Base-by-base conservation (phyloP, 2,329 filamentous ascomycete species). In the Parascedosporium putredinis region DNA sequence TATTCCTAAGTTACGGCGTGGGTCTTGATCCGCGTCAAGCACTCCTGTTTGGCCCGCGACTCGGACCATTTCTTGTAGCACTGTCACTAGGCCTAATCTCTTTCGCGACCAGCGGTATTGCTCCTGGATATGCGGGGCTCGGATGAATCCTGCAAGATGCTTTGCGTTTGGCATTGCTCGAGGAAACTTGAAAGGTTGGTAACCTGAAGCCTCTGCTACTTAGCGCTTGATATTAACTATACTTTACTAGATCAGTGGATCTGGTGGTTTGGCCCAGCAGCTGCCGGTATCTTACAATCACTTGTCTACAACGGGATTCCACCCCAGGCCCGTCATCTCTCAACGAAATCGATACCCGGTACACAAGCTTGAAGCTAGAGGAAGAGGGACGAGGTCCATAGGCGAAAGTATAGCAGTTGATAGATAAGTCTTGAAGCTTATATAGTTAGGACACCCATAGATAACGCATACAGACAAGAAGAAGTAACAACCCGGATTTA, bases 21-120 rank as follows among this genome's bases (percentile, higher is more conserved):
- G 74, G 73, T n/a, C 62, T 78, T 3, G 75, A 78, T 57, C 75
- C 75, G 2, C 62, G 74, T 3, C 73, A 78, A 55, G 64, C 65
- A 1, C 60, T 67, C 18, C 58, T 74, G 3, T 75, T 74, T 54
- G 74, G 74, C 0, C 72, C 70, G 4, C 67, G 72, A 1, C 58
- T 74, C 1, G 67, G 68, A 0, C 73, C 74, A 0, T 63, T 74
- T 24, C 60, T 78, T 9, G 72, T 77, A 14, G 69, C 72, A 4
- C 50, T 69, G 8, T 59, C 61, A 0, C 52, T 71, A 9, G 69
- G 65, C 0, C 47, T 68, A 3, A 54, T 65, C 3, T 57, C 59
- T 0, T 67, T 68, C 52, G 58, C 63, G 3, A 66, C 66, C 5
- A 64, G 63, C 5, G 67, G 66, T 42, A 62, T 62, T 4, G 60